Base-by-base conservation (phyloP, 495 filamentous ascomycete genomes). In the Talaromyces nanjingensis region DNA sequence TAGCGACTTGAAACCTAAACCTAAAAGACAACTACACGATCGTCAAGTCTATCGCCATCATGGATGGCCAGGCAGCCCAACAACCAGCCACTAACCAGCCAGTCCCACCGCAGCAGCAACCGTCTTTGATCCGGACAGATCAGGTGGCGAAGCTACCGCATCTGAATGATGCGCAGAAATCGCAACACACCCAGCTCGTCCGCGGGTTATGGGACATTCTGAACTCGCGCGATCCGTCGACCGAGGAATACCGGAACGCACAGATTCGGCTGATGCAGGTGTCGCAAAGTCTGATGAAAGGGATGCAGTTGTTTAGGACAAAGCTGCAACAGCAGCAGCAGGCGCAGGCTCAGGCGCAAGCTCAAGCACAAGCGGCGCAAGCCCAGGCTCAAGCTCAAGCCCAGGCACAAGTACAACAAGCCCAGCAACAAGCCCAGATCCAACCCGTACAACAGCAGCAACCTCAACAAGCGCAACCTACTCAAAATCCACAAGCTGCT, bases 261-360 rank as follows among this genome's bases (percentile, higher is more conserved):
- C 86, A 88, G 69, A 73, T 75, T 12, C 90, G 87, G 70, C 79
- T 93, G 6, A 71, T 78, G 3, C 81, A 89, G 16, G 84, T 93
- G 59, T 84, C 89, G 0, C 79, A 82, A 61, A 88, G 83, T 68
- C 73, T 92, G 47, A 76, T 80, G 68, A 79, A 76, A 11, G 87
- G 87, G 64, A 76, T 89, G 64, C 79, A 82, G 12, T 66, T 72
- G 24, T 79, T 73, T 60, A 74, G 79, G 63, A 76, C 79, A 59
- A 77, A 69, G 61, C 77, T 76, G 49, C 77, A 81, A 54, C 75
- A 74, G 59, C 76, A 73, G 39, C 64, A 72, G 8, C 72, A 79
- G 27, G 62, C 65, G 24, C 70, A 72, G 34, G 66, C 64, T 14
- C 66, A 68, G 56, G 65, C 65, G 12, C 70, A 71, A 25, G 67